Evolutionary conservation across 108 stramenopile genomes (phyloP), one percentile per base, ranked within the genome.

Genomic region (Conticribra weissflogii): DNA sequence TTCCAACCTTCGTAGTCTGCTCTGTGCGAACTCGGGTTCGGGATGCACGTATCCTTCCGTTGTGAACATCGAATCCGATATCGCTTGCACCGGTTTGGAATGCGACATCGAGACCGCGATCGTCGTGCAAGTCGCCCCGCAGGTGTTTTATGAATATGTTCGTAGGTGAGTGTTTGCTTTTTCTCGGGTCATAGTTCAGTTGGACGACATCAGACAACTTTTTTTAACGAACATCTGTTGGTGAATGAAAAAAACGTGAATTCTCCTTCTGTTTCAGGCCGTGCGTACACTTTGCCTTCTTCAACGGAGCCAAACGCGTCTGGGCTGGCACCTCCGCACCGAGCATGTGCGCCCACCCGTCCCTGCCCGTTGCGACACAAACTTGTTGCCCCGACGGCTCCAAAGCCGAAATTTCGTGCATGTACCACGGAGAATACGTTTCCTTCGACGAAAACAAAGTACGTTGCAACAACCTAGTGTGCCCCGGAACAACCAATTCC

Each of bases 111-210:
- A 75, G 16, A 81, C 73, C 15, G 22, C 75, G 14, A 4, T 19
- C 3, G 51, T 68, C 1, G 57, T 81, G 1, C 58, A 69, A 55
- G 74, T 81, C 2, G 66, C 64, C 22, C 66, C 66, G 8, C 32
- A 49, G 8, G 57, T 73, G n/a, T 71, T 75, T 48, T 83, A 76
- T 67, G 75, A 83, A 48, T 80, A 68, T 55, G 41, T 69, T 27
- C 54, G 61, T 2, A 54, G 36, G 36, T 41, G 36, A 41, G 36
- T 41, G n/a, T n/a, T n/a, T n/a, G n/a, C n/a, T n/a, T n/a, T n/a
- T n/a, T n/a, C n/a, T n/a, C n/a, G n/a, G n/a, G n/a, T n/a, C n/a
- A n/a, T n/a, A n/a, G n/a, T n/a, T n/a, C n/a, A n/a, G n/a, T n/a
- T n/a, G n/a, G n/a, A n/a, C n/a, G n/a, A n/a, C n/a, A n/a, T n/a